Evolutionary conservation across 768 basidiomycete species (phyloP).

Genomic region (Agrocybe pediades): DNA sequence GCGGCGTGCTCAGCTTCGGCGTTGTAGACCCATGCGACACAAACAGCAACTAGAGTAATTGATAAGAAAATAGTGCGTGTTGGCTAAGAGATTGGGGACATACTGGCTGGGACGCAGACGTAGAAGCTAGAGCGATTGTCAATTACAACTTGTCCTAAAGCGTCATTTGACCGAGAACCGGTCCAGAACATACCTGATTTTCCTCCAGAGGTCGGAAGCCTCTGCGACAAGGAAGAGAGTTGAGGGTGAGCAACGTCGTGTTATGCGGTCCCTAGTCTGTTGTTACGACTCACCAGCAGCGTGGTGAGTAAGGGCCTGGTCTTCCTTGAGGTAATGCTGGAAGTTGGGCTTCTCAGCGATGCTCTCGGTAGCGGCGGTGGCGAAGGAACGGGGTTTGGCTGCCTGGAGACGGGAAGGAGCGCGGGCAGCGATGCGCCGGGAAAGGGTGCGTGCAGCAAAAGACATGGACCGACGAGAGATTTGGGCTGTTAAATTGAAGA

Average conservation of each 20-base stretch:
- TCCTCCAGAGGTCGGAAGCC: conserved; percentile 82
- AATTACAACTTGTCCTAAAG: conserved; percentile 8
- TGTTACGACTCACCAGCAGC: conserved; percentile 50
- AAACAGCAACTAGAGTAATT: conserved; percentile 42
- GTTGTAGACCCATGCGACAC: conserved; percentile 57
- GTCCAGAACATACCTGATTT: conserved; percentile 64
- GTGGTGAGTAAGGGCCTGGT: conserved; percentile 63
- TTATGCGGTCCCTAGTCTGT: background rate
- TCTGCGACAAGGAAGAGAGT: conserved; percentile 41
- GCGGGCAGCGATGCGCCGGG: conserved; percentile 49
- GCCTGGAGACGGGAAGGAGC: conserved; percentile 33
- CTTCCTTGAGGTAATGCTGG: conserved; percentile 49
- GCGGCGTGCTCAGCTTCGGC: conserved; percentile 64
- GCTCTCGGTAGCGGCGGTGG: conserved; percentile 36
- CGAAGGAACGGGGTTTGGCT: conserved; percentile 32
- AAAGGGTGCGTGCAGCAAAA: conserved; percentile 46
- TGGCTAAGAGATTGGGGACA: conserved; percentile 26
- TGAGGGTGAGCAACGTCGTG: background rate
- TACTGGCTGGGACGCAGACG: conserved; percentile 76
- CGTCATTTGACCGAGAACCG: background rate
- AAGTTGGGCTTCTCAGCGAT: conserved; percentile 23
- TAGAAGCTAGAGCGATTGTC: conserved; percentile 56
- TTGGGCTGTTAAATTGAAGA: conserved; percentile 7
- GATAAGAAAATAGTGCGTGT: background rate
- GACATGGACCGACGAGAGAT: conserved; percentile 42